Conservation (phyloP, 352 stramenopile genomes). For the Phytopythium sindhum region DNA sequence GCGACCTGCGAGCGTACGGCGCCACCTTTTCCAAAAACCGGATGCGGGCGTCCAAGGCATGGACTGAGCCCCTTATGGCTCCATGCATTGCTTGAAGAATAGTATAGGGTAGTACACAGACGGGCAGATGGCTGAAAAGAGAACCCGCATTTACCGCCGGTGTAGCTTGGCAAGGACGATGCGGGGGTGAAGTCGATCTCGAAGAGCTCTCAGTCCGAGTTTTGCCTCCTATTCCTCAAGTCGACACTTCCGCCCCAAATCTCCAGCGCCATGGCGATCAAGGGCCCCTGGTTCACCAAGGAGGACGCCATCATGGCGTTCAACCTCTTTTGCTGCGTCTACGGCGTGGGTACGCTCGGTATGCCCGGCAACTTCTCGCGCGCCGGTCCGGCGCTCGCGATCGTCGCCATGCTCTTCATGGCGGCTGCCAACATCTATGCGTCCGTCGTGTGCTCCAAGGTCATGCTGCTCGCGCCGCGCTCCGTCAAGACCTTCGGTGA, state of each 20-base stretch:
- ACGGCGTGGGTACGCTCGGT: slow-evolving; percentile 51
- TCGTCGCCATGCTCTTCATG: slow-evolving; percentile 41
- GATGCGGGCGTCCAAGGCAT: not conserved
- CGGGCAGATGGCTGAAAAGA: not conserved
- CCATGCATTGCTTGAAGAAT: too few relatives aligned
- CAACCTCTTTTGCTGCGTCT: too few relatives aligned
- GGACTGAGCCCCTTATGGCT: too few relatives aligned
- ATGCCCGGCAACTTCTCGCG: too few relatives aligned
- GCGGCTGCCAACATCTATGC: slow-evolving; percentile 38
- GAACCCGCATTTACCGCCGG: not conserved
- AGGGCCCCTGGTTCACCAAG: not conserved
- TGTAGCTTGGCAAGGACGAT: not conserved
- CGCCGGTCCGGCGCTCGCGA: slow-evolving; percentile 23
- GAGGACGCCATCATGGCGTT: not conserved
- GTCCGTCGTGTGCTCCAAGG: slow-evolving; percentile 31
- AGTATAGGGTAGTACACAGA: not conserved
- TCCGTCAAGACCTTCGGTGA: slow-evolving; percentile 41
- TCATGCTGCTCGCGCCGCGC: slow-evolving; percentile 36
- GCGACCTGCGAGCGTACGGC: not conserved
- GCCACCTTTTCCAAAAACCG: not conserved
- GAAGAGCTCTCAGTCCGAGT: not conserved
- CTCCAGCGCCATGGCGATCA: not conserved
- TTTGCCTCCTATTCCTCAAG: not conserved
- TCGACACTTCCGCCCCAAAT: not conserved
- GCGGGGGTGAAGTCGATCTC: too few relatives aligned